phyloP scores from a whole-genome alignment of 129 eudicot genomes.

The Escallonia herrerae region DNA sequence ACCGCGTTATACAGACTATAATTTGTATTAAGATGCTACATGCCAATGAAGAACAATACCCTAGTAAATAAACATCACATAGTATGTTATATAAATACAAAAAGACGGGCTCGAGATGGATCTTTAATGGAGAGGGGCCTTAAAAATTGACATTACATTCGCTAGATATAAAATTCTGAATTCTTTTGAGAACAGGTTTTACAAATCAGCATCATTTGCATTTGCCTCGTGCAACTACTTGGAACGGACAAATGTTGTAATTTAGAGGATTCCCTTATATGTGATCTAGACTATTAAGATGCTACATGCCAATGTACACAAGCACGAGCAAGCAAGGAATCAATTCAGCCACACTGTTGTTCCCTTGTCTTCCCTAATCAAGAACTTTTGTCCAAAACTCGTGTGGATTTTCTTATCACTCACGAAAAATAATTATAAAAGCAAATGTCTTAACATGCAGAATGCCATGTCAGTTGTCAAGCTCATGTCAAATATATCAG shows the following conservation, averaged over 20 bases:
- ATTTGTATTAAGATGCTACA: slow-evolving; percentile 83
- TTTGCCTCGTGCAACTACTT: too few species aligned
- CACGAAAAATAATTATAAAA: neutral
- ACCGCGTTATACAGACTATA: slow-evolving; percentile 65
- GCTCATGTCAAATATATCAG: slow-evolving; percentile 6
- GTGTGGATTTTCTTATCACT: neutral
- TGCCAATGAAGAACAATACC: slow-evolving; percentile 10
- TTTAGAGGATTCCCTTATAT: too few species aligned
- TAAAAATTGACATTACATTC: too few species aligned
- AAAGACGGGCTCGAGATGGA: too few species aligned
- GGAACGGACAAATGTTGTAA: too few species aligned
- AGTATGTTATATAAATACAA: neutral
- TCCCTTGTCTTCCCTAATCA: neutral
- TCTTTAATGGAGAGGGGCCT: too few species aligned
- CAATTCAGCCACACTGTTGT: neutral
- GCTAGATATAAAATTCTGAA: too few species aligned
- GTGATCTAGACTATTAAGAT: too few species aligned
- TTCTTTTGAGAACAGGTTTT: too few species aligned
- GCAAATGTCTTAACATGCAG: neutral
- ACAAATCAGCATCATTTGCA: too few species aligned
- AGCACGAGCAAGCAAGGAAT: neutral
- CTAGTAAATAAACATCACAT: neutral
- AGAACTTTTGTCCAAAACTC: neutral
- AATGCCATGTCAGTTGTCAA: slow-evolving; percentile 1
- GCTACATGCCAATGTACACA: too few species aligned